A percentile compares a stretch with the other conserved stretches of the same genome.
These are phyloP conservation scores for Cladophialophora bantiana DNA, from an alignment of 2,329 filamentous ascomycete species.

Conservation along the genomic window DNA sequence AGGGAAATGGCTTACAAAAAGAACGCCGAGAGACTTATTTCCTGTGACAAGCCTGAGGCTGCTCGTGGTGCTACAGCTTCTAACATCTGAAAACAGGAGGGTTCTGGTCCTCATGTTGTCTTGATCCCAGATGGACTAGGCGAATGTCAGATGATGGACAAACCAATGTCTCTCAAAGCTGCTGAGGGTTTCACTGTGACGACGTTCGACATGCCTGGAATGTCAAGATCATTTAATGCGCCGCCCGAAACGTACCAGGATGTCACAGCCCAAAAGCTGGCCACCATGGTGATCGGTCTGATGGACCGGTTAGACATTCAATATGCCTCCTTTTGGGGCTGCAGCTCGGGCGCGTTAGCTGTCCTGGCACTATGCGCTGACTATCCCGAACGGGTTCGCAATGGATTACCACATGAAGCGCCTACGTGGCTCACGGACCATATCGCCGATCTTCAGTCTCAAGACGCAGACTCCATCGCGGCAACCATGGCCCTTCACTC, in stretches of 20 bases:
- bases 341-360: slow-evolving; percentile 19
- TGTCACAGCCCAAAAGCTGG: slow-evolving; percentile 24
- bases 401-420: slow-evolving; percentile 17
- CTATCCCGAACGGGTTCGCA: slow-evolving; percentile 17
- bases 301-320: slow-evolving; percentile 19
- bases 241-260: slow-evolving; percentile 23
- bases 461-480: slow-evolving; percentile 10
- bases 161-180: slow-evolving; percentile 26
- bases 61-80: no score
- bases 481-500: slow-evolving; percentile 9
- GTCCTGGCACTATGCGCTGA: slow-evolving; percentile 14
- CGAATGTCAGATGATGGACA: slow-evolving; percentile 28
- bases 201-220: slow-evolving; percentile 32
- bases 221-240: slow-evolving; percentile 24
- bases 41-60: neutral
- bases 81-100: slow-evolving; percentile 17
- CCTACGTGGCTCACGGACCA: slow-evolving; percentile 2
- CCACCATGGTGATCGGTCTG: slow-evolving; percentile 10
- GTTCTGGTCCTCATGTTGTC: slow-evolving; percentile 22
- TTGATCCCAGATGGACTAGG: slow-evolving; percentile 29
- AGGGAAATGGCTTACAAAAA: slow-evolving; percentile 6
- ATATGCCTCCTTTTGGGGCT: slow-evolving; percentile 21
- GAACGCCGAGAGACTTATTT: slow-evolving; percentile 20
- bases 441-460: neutral
- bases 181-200: slow-evolving; percentile 20